Evolutionary conservation across 371 early-diverging fungal genomes (phyloP), one percentile per base, ranked within the genome.

Genomic region (Mucor saturninus): DNA sequence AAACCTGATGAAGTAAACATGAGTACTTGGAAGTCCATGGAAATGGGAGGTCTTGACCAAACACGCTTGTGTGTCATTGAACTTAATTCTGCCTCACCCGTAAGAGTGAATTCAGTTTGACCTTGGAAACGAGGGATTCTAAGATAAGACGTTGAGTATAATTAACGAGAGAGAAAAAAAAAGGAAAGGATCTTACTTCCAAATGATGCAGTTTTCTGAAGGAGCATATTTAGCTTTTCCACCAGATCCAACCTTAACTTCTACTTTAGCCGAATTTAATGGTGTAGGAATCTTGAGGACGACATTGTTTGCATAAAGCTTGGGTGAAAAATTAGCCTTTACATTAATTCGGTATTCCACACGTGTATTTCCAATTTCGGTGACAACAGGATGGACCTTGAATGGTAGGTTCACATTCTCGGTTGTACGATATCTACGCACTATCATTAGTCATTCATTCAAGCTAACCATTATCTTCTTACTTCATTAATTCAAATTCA

Each of bases 401-500:
- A 95, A 94, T 5, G 94, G 95, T 42, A 93, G 68, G 63, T 89
- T 89, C 68, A 94, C 88, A 72, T 93, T 92, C 62, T 93, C 94
- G 1, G 93, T 92, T 2, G 94, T 90, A 15, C 95, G 88, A 65
- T 93, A 95, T 67, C 89, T 91, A 13, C 46, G 14, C 39, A 28
- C 42, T 26, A 26, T 15, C 8, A 13, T 26, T 9, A 4, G 9
- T 54, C 13, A 21, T 10, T 10, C 15, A 38, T 54, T 39, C 21
- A 54, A 26, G 28, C 13, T 2, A n/a, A n/a, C 14, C 15, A 28
- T 40, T 10, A 21, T 2, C 7, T 38, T 29, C 65, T 54, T 82
- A 89, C 85, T 86, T 83, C 95, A 95, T 95, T 55, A 95, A 81
- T 73, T 94, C 95, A 77, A 94, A 95, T 73, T 95, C 95, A 69